These are phyloP conservation scores for Ceratocystis eucalypticola DNA, from an alignment of 2,329 filamentous ascomycete genomes.

Conservation along the genomic window DNA sequence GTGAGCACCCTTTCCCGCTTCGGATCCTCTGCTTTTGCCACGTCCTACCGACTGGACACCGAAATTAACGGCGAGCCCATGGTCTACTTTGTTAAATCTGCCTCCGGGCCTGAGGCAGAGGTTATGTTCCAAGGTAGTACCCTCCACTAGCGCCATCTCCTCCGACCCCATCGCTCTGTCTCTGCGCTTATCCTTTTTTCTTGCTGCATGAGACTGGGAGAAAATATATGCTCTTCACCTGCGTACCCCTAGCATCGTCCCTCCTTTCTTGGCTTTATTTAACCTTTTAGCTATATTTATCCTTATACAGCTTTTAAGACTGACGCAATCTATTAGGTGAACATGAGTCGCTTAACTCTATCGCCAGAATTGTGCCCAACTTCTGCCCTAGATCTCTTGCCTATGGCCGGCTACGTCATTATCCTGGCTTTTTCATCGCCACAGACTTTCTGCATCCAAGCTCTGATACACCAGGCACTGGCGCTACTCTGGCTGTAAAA, in stretches of 20 bases:
- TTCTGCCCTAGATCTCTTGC: conserved; percentile 67
- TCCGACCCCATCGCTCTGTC: background rate
- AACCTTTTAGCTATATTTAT: background rate
- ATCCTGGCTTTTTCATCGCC: conserved; percentile 45
- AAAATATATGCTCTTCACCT: background rate
- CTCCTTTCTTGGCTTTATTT: background rate
- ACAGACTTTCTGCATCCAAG: conserved; percentile 70
- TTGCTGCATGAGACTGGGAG: background rate
- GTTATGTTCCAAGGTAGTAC: conserved; percentile 54
- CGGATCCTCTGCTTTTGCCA: conserved; percentile 55
- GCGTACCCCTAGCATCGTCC: background rate
- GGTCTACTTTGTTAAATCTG: conserved; percentile 61
- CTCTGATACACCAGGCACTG: conserved; percentile 32
- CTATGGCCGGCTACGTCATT: conserved; percentile 47
- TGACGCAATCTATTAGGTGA: conserved; percentile 43
- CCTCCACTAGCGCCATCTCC: background rate
- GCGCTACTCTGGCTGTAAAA: conserved; percentile 55
- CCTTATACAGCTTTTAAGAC: background rate
- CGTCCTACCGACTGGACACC: conserved; percentile 46
- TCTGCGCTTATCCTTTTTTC: background rate
- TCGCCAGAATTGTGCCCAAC: conserved; percentile 55
- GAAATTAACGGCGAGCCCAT: conserved; percentile 35
- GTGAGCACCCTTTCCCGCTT: conserved; percentile 43
- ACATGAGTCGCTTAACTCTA: conserved; percentile 69
- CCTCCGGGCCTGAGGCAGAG: conserved; percentile 43